Evolutionary conservation across 1,139 yeast genomes (phyloP), one percentile per base, ranked within the genome.

Genomic region (Suhomyces chickasaworum): DNA sequence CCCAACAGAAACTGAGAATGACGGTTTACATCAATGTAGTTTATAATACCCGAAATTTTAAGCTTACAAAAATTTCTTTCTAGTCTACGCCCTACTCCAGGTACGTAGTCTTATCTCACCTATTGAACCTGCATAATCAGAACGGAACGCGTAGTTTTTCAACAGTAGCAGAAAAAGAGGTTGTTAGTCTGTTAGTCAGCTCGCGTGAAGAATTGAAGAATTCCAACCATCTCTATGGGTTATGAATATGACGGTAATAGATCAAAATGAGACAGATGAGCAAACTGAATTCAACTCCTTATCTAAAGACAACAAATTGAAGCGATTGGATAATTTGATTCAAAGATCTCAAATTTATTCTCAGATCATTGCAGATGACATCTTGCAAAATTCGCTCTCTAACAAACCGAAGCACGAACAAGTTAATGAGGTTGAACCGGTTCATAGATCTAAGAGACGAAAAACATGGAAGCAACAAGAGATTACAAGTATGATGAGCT

Each of bases 271-370:
- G 1, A 22, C 61, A 18, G 61, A 63, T 37, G 77, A 71, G 40
- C 73, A 75, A 53, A 45, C 59, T 29, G 67, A 68, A 50, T 78
- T 81, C 58, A 69, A 77, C 42, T 52, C 57, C 2, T 61, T 79
- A 13, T 66, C 78, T 2, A 60, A 55, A 40, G 67, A 69, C 33
- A 58, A 54, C 21, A 86, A 88, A 58, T 66, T 89, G 39, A 77
- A 78, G 46, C 73, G 89, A 48, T 69, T 91, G 42, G 78, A 86
- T 54, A 83, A 80, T 41, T 72, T 91, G 55, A 89, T 91, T 17
- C 86, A 86, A 58, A 85, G 86, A 60, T 87, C 96, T 16, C 90
- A 89, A 60, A 78, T 89, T 3, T 91, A 88, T 64, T 86, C 97
- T 1, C 79, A 83, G 50, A 89, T 90, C 54, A 84, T 91, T 46